Base-by-base conservation (phyloP, 192 early-diverging fungal species). In the Chytriomyces confervae region DNA sequence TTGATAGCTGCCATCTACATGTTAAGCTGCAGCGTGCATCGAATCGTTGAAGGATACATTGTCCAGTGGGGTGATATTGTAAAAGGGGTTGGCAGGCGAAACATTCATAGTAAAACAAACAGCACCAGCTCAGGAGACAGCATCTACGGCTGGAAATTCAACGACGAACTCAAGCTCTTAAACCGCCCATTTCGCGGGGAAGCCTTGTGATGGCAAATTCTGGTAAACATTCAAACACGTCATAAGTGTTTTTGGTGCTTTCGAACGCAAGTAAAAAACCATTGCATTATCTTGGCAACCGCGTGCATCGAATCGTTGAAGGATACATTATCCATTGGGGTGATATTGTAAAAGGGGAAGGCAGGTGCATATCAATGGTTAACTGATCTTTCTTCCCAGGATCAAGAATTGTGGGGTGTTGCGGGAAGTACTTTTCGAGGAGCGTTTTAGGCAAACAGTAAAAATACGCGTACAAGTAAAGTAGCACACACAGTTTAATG, bases 171-270 rank as follows among this genome's bases (percentile, higher is more conserved):
- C 63, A 48, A 3, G 80, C 77, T 20, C 29, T 83, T 29, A 86
- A 87, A 61, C 23, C 89, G 61, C 93, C 91, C 66, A 92, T 95
- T 62, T 87, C 51, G 43, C 80, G 50, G 16, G 82, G 82, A 18
- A 46, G 61, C 20, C 86, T 96, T 77, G 93, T 91, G 67, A 96
- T 96, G 94, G 94, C 94, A 79, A 95, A 96, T 76, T 87, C 90
- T 76, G 94, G 94, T 43, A 89, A 92, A 69, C 69, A 86, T 65
- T 69, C 68, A 20, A 91, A 93, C 60, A 92, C 89, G 46, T 94
- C 91, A 27, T 95, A 98, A 80, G 96, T 96, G 72, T 96, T 96
- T 80, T 86, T 98, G 64, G 95, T 84, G 89, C 16, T 88, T 83
- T 88, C 77, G 84, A 84, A 5, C 80, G 50, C 20, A n/a, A 24